phyloP scores from a whole-genome alignment of 495 filamentous ascomycete species.

The Tuber aestivum region DNA sequence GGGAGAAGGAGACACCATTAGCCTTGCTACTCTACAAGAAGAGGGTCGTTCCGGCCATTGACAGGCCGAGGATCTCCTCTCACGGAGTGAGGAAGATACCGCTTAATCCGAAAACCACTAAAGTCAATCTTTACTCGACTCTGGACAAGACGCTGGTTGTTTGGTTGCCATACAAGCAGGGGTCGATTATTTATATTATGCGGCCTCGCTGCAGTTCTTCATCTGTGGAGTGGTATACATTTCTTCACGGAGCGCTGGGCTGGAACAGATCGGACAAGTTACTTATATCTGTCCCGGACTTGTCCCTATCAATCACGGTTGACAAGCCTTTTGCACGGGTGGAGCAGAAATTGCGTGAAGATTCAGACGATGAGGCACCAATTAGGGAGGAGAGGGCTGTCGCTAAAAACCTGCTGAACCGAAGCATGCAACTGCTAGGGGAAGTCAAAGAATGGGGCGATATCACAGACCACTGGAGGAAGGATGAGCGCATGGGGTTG shows the following conservation, averaged over 20 bases:
- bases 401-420: slow-evolving; percentile 53
- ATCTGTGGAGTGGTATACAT: slow-evolving; percentile 71
- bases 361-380: slow-evolving; percentile 48
- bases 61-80: slow-evolving; percentile 50
- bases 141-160: slow-evolving; percentile 68
- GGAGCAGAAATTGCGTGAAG: slow-evolving; percentile 47
- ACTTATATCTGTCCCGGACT: slow-evolving; percentile 63
- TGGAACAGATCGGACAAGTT: slow-evolving; percentile 55
- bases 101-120: slow-evolving; percentile 51
- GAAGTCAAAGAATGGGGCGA: slow-evolving; percentile 58
- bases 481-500: slow-evolving; percentile 60
- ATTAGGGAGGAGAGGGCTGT: slow-evolving; percentile 52
- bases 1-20: slow-evolving; percentile 53
- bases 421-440: slow-evolving; percentile 57
- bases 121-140: slow-evolving; percentile 64
- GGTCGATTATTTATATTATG: slow-evolving; percentile 63
- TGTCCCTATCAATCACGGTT: slow-evolving; percentile 59
- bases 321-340: slow-evolving; percentile 58
- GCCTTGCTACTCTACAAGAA: slow-evolving; percentile 64
- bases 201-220: slow-evolving; percentile 60
- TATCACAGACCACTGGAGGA: slow-evolving; percentile 57
- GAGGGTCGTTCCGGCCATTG: slow-evolving; percentile 60
- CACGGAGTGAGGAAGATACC: slow-evolving; percentile 55
- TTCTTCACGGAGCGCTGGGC: slow-evolving; percentile 58
- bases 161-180: slow-evolving; percentile 54